These are phyloP conservation scores for Arthrinium puccinioides DNA, from an alignment of 2,329 filamentous ascomycete species.

Conservation along the genomic window DNA sequence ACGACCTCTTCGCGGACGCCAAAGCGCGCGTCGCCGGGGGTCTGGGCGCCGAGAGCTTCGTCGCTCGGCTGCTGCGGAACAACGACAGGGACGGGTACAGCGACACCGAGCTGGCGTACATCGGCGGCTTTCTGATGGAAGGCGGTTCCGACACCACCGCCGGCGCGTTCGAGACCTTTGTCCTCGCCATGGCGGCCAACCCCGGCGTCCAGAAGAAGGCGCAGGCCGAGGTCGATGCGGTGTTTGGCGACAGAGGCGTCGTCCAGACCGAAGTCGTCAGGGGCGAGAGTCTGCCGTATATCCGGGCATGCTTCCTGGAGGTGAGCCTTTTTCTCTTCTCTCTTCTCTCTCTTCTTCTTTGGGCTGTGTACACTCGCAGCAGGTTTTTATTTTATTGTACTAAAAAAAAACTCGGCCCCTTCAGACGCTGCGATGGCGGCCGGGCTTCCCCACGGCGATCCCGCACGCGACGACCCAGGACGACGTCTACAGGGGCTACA, in stretches of 20 bases:
- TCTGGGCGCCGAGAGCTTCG: slow-evolving; percentile 8
- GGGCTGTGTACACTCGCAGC: no score
- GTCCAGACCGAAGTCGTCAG: slow-evolving; percentile 29
- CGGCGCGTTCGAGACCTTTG: slow-evolving; percentile 31
- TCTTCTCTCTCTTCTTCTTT: no score
- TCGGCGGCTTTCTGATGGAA: slow-evolving; percentile 27
- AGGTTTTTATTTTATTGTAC: slow-evolving; percentile 30
- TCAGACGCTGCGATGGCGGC: slow-evolving; percentile 13
- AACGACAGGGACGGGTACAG: slow-evolving; percentile 14
- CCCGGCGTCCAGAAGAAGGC: slow-evolving; percentile 32
- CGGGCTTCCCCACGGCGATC: slow-evolving; percentile 12
- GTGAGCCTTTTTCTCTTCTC: no score
- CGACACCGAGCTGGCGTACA: slow-evolving; percentile 23
- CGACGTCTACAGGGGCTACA: slow-evolving; percentile 34
- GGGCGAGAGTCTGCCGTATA: slow-evolving; percentile 30
- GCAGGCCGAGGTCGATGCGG: slow-evolving; percentile 30
- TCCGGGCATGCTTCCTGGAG: slow-evolving; percentile 36
- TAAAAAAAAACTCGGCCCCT: no score
- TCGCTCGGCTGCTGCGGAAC: slow-evolving; percentile 5
- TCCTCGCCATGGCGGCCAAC: slow-evolving; percentile 38
- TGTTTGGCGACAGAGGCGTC: slow-evolving; percentile 30
- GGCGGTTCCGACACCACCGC: slow-evolving; percentile 37
- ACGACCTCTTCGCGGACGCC: slow-evolving; percentile 7
- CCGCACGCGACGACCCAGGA: slow-evolving; percentile 35
- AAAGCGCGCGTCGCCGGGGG: slow-evolving; percentile 7